Percentiles rank a stretch among this genome's conserved stretches.
phyloP scores from a whole-genome alignment of 176 grass and related monocot genomes.

The Ensete ventricosum region DNA sequence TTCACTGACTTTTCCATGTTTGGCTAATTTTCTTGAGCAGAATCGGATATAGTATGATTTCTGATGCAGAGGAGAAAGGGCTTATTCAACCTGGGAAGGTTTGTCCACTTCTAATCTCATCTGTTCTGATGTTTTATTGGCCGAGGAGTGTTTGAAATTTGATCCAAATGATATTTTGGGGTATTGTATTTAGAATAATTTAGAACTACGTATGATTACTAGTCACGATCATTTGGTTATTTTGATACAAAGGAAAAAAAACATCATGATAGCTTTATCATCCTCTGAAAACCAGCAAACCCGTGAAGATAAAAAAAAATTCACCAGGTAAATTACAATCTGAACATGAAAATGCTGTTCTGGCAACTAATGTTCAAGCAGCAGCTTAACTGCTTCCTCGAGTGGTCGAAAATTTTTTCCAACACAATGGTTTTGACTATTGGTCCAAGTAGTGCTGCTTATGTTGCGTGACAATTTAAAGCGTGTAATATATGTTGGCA shows the following conservation, averaged over 20 bases:
- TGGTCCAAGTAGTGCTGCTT: too few relatives aligned
- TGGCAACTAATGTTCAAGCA: too few relatives aligned
- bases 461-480: not conserved
- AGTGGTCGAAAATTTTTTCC: too few relatives aligned
- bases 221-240: not conserved
- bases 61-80: conserved; percentile 3
- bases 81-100: conserved; percentile 8
- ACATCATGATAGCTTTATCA: not conserved
- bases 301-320: not conserved
- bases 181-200: too few relatives aligned
- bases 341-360: too few relatives aligned
- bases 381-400: too few relatives aligned
- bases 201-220: too few relatives aligned
- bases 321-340: not conserved
- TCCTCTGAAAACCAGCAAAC: not conserved
- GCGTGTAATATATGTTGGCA: not conserved
- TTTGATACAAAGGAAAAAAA: not conserved
- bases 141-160: too few relatives aligned
- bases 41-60: conserved; percentile 9
- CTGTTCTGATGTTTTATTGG: not conserved
- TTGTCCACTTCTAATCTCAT: not conserved
- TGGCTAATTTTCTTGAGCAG: not conserved
- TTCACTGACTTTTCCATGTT: not conserved
- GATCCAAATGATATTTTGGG: too few relatives aligned
- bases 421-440: too few relatives aligned